Evolutionary conservation across 345 rosid genomes (phyloP), one percentile per base, ranked within the genome.

Genomic region (Jatropha curcas): DNA sequence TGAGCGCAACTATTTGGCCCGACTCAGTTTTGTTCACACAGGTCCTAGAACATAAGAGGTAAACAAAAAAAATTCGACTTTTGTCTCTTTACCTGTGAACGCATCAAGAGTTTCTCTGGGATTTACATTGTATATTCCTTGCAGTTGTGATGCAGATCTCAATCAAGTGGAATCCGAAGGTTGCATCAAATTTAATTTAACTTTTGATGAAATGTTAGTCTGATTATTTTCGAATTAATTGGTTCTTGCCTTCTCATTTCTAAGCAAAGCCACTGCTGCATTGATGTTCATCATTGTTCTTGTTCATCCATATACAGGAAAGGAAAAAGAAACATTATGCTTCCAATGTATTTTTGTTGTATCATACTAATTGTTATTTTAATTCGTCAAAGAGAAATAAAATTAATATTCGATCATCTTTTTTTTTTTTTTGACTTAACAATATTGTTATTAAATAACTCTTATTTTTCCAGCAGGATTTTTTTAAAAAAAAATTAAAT

Each of bases 1-100:
- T 22, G 98, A 89, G 83, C 86, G 82, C 79, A 86, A 87, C 78
- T 95, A 92, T 82, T 67, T 95, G 72, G 82, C 88, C 50, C 83
- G 50, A 19, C 94, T 95, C 31, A 78, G 85, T 80, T 91, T 83
- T 77, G 92, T 92, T 60, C 90, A 79, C 70, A 89, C 84, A 31
- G 78, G 74, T 56, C 73, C 78, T 31, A 66, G 51, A 45, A n/a
- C 51, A 65, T 68, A 64, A 70, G 61, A 60, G 79, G 79, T 74
- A 60, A 24, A 33, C 12, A 11, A 43, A 25, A 74, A 16, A 51
- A 5, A 31, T 16, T 1, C 8, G 12, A 43, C 34, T 34, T 19
- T 16, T 24, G 3, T 35, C 28, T 27, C 5, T 48, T 48, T 14
- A 16, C 19, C n/a, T 16, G 19, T 48, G 5, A 48, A 48, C 35